phyloP scores from a whole-genome alignment of 441 rosid genomes.

The Arabidopsis lyrata region DNA sequence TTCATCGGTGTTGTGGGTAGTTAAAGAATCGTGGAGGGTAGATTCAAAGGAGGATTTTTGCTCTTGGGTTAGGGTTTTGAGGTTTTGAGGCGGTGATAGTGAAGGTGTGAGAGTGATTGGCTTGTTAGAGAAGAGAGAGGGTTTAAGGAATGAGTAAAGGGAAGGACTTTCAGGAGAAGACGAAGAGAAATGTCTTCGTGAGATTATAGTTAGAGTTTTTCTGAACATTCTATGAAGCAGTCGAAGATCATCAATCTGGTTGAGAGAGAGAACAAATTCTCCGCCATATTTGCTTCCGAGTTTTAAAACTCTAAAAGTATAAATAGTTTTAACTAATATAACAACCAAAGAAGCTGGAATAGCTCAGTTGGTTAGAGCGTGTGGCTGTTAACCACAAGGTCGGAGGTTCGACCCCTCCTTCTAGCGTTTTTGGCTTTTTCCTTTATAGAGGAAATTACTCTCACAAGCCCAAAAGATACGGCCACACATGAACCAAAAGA shows the following conservation, averaged over 20 bases:
- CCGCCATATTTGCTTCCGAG: slow-evolving; percentile 29
- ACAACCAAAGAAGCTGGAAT: slow-evolving; percentile 59
- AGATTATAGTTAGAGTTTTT: slow-evolving; percentile 45
- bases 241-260: background rate
- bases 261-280: slow-evolving; percentile 27
- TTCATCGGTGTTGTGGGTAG: slow-evolving; percentile 60
- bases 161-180: slow-evolving; percentile 55
- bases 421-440: slow-evolving; percentile 50
- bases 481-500: too few relatives aligned
- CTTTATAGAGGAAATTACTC: background rate
- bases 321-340: rapidly evolving
- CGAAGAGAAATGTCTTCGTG: slow-evolving; percentile 52
- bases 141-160: slow-evolving; percentile 86
- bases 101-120: slow-evolving; percentile 45
- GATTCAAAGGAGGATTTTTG: slow-evolving; percentile 59
- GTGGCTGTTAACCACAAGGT: slow-evolving; percentile 99
- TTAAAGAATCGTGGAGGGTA: slow-evolving; percentile 65
- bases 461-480: too few relatives aligned
- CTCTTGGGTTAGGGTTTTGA: slow-evolving; percentile 57
- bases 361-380: slow-evolving; percentile 98
- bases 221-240: slow-evolving; percentile 58
- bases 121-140: slow-evolving; percentile 64
- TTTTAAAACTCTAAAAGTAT: rapidly evolving
- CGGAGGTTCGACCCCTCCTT: slow-evolving; percentile 96
- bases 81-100: slow-evolving; percentile 44